These are phyloP conservation scores for Coemansia guatemalensis DNA, from an alignment of 192 early-diverging fungal genomes.

Conservation along the genomic window DNA sequence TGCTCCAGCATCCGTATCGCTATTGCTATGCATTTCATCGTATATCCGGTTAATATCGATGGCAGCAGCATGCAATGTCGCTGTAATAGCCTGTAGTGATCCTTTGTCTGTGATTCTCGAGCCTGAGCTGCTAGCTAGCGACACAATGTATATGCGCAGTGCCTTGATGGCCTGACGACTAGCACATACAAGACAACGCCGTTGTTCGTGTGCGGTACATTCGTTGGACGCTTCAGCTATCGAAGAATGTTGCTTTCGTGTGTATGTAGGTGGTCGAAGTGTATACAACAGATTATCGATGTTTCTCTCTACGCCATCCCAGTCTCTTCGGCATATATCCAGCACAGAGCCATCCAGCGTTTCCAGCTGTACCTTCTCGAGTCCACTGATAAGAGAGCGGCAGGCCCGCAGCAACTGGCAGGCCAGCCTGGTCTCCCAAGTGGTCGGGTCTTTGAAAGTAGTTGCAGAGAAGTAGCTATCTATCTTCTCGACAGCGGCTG, in stretches of 20 bases:
- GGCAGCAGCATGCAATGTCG: slow-evolving; percentile 14
- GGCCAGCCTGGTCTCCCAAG: slow-evolving; percentile 20
- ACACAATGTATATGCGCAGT: slow-evolving; percentile 24
- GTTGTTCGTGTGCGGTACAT: neutral
- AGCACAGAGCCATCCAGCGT: slow-evolving; percentile 4
- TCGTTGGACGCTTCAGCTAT: neutral
- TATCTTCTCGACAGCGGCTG: slow-evolving; percentile 7
- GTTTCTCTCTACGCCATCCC: slow-evolving; percentile 13
- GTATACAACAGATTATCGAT: slow-evolving; percentile 18
- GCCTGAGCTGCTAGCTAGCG: slow-evolving; percentile 15
- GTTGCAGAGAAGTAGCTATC: slow-evolving; percentile 17
- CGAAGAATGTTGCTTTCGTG: neutral
- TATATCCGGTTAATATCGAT: slow-evolving; percentile 8
- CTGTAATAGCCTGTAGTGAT: slow-evolving; percentile 12
- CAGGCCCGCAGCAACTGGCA: slow-evolving; percentile 36
- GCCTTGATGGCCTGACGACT: slow-evolving; percentile 27
- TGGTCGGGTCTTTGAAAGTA: neutral
- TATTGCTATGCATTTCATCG: neutral
- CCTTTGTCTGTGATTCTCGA: slow-evolving; percentile 3
- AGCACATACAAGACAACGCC: slow-evolving; percentile 9
- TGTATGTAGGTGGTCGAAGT: neutral
- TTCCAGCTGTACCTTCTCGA: slow-evolving; percentile 18
- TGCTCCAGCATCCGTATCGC: neutral
- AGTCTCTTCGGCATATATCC: slow-evolving; percentile 20
- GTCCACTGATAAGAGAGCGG: slow-evolving; percentile 23